Evolutionary conservation across 2,329 filamentous ascomycete species (phyloP), one percentile per base, ranked within the genome.

Genomic region (Ophiobolus disseminans): DNA sequence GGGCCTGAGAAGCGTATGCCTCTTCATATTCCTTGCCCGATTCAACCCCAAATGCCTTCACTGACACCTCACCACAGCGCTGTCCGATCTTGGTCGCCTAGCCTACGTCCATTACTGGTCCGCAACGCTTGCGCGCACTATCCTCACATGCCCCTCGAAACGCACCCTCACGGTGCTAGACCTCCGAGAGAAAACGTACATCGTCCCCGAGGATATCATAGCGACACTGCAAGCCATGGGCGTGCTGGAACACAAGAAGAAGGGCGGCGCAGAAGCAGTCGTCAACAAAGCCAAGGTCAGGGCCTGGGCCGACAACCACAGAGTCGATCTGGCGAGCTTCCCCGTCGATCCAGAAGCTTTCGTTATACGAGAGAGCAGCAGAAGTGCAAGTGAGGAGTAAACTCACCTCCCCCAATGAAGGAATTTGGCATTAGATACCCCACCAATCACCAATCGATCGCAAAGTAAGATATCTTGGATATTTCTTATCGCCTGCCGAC

Each of bases 91-190:
- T 38, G 93, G 93, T 1, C 84, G 85, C 60, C 88, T 85, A 65
- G 91, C 91, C 3, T 97, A 97, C 74, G 81, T 82, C 60, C 82
- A 89, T 5, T 97, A 89, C 74, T 97, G 93, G 93, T 86, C 87
- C 1, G 86, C 88, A 34, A 90, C 94, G 60, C 86, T 97, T 53
- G 87, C 87, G 5, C 81, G 90, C n/a, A 89, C 75, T 46, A 72
- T 86, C 20, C 68, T 82, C n/a, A 54, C 69, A 7, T 72, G 72
- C 36, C 73, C 70, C 4, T 65, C 73, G 10, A 80, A 76, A 58
- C 79, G 78, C 60, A 76, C 70, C 30, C 73, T 91, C 43, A 87
- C 87, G 9, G 78, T 96, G 9, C 81, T 85, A 38, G 83, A 89
- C 48, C 87, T 93, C 63, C 90, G 89, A 43, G 78, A 83, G 39